Base-by-base conservation (phyloP, 345 rosid species). In the Citropsis articulata region DNA sequence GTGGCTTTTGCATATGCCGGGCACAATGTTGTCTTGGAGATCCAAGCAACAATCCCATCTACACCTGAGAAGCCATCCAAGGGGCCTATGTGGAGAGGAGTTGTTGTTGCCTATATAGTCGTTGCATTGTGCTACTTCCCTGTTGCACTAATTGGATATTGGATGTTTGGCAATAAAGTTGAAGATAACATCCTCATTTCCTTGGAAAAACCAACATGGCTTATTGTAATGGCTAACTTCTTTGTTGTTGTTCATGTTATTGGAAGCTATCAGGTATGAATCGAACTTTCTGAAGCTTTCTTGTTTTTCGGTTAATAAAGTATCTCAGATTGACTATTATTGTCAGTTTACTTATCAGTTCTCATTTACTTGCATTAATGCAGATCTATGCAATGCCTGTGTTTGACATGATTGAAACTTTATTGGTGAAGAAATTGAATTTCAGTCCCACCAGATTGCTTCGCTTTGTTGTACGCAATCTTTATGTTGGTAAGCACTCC, bases 1-100 rank as follows among this genome's bases (percentile, higher is more conserved):
- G 91, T 92, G 35, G 94, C 94, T 62, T 92, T 89, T 75, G 94
- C 97, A 50, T 91, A 92, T 61, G 94, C 97, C 0, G 97, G 97
- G 6, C 97, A 92, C 80, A 91, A 91, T 67, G 94, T 92, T 53
- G 97, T 88, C 35, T 38, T 92, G 80, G 94, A 92, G 78, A 92
- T 92, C 82, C 94, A 92, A 87, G 94, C 94, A 69, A 92, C 94
- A 2, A 92, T 92, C 71, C 97, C 93, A 1, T 92, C 97, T 30
- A 87, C 94, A 16, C 93, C 92, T 0, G 92, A 88, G 80, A 89
- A 87, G 82, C 94, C 97, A 12, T 92, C 97, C 13, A 93, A 90
- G 78, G 80, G 84, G 27, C 95, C 97, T 0, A 92, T 89, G 94
- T 89, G 94, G 94, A 91, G 56, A 82, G 97, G 94, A 18, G 93